Evolutionary conservation across 306 rosid species (phyloP), one percentile per base, ranked within the genome.

Genomic region (Dicorynia guianensis): DNA sequence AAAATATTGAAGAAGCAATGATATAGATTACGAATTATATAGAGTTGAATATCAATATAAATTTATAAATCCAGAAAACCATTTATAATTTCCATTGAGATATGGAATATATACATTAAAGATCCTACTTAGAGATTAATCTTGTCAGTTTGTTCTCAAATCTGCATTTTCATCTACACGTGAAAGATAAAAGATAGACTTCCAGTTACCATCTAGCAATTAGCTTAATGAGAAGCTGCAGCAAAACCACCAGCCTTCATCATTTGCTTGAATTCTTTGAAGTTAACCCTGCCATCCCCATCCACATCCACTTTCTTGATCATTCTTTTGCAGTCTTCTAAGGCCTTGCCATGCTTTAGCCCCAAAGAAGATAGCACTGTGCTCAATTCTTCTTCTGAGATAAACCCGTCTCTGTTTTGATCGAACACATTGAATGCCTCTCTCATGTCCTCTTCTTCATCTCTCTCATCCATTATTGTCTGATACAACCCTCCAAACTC

Each of bases 271-370:
- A 85, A 85, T 59, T 81, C 88, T 5, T 38, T 53, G 62, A 15
- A 85, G 9, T 81, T 71, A 12, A 85, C 83, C 88, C 64, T 81
- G 48, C 88, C 88, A 64, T 85, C 88, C 1, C 88, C 88, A 75
- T 85, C 85, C 0, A 60, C 69, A 0, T 85, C 85, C 35, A 85
- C 83, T 33, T 77, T 81, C 73, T 81, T 77, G 58, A 84, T 84
- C 88, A 84, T 81, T 18, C 47, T 77, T 35, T 57, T 63, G 69
- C 88, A 84, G 60, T 84, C 85, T 47, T 84, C 85, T 18, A 81
- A 0, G 0, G 76, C 68, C 44, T 69, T 84, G 0, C 83, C 83
- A 25, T 77, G 40, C 20, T 77, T 77, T 47, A 81, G 17, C 0
- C 88, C 88, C 48, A 85, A 58, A 10, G 88, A 85, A 10, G 66